phyloP scores from a whole-genome alignment of 345 rosid genomes.

The Pugionium cornutum region DNA sequence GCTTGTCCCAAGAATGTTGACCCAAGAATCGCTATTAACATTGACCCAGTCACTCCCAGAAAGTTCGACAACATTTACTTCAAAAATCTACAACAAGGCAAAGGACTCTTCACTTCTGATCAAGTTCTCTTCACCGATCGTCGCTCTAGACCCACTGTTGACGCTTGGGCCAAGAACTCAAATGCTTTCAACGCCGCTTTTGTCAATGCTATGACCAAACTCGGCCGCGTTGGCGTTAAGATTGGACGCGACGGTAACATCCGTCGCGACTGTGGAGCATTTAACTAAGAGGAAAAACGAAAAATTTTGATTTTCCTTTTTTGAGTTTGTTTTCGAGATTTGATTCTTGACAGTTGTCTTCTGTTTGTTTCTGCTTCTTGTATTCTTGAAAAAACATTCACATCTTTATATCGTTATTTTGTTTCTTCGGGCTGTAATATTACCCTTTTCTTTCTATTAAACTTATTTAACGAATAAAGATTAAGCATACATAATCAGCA shows the following conservation, averaged over 20 bases:
- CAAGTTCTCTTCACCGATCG: slow-evolving; percentile 63
- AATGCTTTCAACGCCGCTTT: slow-evolving; percentile 56
- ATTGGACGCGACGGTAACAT: slow-evolving; percentile 58
- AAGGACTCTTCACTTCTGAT: slow-evolving; percentile 80
- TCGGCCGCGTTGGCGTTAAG: slow-evolving; percentile 78
- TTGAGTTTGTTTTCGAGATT: slow-evolving; percentile 13
- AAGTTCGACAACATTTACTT: slow-evolving; percentile 68
- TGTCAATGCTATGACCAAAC: slow-evolving; percentile 60
- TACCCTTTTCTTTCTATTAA: background rate
- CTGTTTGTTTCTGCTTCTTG: slow-evolving; percentile 29
- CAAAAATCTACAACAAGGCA: slow-evolving; percentile 66
- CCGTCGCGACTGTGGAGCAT: slow-evolving; percentile 55
- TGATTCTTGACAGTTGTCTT: slow-evolving; percentile 15
- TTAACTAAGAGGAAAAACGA: slow-evolving; percentile 39
- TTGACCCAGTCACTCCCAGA: slow-evolving; percentile 67
- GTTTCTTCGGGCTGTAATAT: background rate
- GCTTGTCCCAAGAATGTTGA: slow-evolving; percentile 76
- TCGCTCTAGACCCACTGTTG: slow-evolving; percentile 60
- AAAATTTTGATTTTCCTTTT: background rate
- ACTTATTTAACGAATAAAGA: background rate
- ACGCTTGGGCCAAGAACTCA: slow-evolving; percentile 57
- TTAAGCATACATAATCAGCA: background rate
- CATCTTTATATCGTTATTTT: background rate
- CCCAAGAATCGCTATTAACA: slow-evolving; percentile 72
- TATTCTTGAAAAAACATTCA: slow-evolving; percentile 13